phyloP scores from a whole-genome alignment of 129 eudicot species.

The Tagetes erecta region DNA sequence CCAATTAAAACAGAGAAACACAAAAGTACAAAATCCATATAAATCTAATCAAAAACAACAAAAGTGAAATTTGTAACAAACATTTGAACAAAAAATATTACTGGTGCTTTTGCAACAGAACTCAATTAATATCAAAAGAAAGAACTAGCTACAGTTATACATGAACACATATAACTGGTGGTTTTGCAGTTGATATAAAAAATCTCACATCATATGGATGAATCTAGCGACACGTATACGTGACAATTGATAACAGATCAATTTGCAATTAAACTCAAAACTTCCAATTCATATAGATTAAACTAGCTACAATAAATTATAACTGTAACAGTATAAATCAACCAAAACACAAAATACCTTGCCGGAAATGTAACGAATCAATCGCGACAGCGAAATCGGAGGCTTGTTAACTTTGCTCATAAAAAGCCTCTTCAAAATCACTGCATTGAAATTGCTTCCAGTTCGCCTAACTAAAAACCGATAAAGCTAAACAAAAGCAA shows the following conservation, averaged over 20 bases:
- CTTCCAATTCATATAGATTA: no score
- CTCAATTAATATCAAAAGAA: no score
- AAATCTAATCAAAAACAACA: background rate
- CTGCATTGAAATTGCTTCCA: conserved; percentile 79
- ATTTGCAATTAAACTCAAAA: no score
- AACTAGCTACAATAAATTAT: no score
- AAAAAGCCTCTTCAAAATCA: conserved; percentile 79
- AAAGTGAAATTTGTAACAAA: background rate
- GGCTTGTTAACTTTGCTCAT: conserved; percentile 89
- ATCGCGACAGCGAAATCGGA: conserved; percentile 75
- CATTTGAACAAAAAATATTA: background rate
- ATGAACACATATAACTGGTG: no score
- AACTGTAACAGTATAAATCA: no score
- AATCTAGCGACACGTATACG: background rate
- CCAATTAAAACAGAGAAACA: background rate
- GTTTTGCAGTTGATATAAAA: background rate
- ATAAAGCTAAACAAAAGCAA: conserved; percentile 46
- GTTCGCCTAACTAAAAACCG: conserved; percentile 85
- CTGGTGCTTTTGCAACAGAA: no score
- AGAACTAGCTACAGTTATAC: no score
- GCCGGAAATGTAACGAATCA: conserved; percentile 62
- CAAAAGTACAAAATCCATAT: background rate
- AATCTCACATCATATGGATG: background rate
- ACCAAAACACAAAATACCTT: conserved; percentile 48
- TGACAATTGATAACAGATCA: background rate